Conservation (phyloP, 2,329 filamentous ascomycete species). For the Orbilia quercus region DNA sequence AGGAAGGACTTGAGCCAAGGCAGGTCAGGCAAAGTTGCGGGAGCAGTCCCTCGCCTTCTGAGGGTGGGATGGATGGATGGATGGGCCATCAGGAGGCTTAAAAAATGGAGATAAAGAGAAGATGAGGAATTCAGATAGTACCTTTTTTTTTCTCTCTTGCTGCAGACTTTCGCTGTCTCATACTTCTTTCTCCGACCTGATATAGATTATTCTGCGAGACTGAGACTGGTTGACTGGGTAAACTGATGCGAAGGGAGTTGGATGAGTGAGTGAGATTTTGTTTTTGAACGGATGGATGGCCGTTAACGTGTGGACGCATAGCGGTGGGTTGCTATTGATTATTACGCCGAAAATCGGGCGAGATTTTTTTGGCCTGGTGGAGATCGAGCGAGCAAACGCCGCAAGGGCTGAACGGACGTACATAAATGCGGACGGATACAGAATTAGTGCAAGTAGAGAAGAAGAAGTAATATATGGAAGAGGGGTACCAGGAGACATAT, state of each 20-base stretch:
- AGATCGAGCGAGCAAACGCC: not conserved
- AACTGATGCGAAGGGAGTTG: constrained; percentile 27
- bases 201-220: no score
- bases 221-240: no score
- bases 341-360: constrained; percentile 13
- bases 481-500: not conserved
- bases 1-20: constrained; percentile 25
- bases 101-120: constrained; percentile 43
- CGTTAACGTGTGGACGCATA: constrained; percentile 31
- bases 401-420: not conserved
- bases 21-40: constrained; percentile 47
- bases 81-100: constrained; percentile 53
- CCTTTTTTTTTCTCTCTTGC: not conserved
- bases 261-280: not conserved
- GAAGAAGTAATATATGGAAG: not conserved
- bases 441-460: not conserved
- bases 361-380: not conserved
- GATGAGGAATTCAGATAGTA: no score
- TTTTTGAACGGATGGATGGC: constrained; percentile 34
- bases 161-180: no score
- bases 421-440: no score
- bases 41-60: constrained; percentile 50
- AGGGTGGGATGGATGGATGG: constrained; percentile 26
- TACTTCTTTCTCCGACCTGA: constrained; percentile 1
- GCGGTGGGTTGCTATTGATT: not conserved